Evolutionary conservation across 2,329 filamentous ascomycete genomes (phyloP).

Genomic region (Alternaria sp.): DNA sequence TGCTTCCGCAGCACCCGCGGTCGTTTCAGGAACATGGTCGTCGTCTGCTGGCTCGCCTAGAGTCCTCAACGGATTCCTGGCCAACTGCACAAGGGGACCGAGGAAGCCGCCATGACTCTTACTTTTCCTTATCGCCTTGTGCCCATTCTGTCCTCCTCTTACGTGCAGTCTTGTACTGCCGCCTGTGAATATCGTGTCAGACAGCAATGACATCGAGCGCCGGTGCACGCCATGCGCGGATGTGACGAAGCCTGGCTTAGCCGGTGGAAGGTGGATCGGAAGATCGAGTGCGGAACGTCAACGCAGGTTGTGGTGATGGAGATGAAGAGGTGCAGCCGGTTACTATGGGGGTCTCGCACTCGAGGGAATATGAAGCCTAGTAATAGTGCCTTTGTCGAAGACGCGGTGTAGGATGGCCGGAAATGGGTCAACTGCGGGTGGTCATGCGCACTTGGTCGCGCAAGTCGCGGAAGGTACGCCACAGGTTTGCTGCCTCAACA

Average conservation of each 20-base stretch:
- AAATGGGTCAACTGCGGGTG: slow-evolving; percentile 19
- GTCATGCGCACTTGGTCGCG: slow-evolving; percentile 31
- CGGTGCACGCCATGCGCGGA: slow-evolving; percentile 45
- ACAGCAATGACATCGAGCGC: slow-evolving; percentile 48
- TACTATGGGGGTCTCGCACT: not conserved
- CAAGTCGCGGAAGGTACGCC: slow-evolving; percentile 31
- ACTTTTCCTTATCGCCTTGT: slow-evolving; percentile 28
- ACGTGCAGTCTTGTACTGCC: slow-evolving; percentile 42
- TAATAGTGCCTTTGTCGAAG: slow-evolving; percentile 19
- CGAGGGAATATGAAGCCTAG: slow-evolving; percentile 7
- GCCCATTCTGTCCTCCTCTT: slow-evolving; percentile 21
- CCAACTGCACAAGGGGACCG: slow-evolving; percentile 47
- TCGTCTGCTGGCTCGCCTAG: slow-evolving; percentile 21
- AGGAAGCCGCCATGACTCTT: slow-evolving; percentile 46
- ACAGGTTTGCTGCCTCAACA: slow-evolving; percentile 12
- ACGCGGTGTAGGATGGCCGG: slow-evolving; percentile 25
- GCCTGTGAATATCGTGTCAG: slow-evolving; percentile 44
- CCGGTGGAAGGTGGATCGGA: slow-evolving; percentile 19
- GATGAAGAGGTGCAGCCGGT: slow-evolving; percentile 8
- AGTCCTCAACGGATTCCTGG: slow-evolving; percentile 45
- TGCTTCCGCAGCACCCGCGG: slow-evolving; percentile 14
- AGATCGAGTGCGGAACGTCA: slow-evolving; percentile 5
- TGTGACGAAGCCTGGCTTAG: slow-evolving; percentile 20
- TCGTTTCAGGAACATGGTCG: slow-evolving; percentile 25
- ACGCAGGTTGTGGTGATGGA: not conserved